Base-by-base conservation (phyloP, 768 basidiomycete species). In the Kwoniella dejecticola region DNA sequence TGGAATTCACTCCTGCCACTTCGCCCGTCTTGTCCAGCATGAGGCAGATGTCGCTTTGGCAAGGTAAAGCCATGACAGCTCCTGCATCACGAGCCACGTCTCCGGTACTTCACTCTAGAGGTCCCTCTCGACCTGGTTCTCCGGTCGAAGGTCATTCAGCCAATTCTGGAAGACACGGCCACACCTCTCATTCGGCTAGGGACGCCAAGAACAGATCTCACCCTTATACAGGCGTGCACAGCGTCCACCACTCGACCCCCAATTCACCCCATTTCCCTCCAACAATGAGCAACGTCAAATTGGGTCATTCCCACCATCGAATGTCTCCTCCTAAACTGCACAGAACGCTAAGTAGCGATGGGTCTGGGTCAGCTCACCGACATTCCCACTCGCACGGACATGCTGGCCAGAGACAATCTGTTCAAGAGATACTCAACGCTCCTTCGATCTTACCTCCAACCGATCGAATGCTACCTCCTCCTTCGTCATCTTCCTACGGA, bases 391-490 rank as follows among this genome's bases (percentile, higher is more conserved):
- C 45, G 6, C 45, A 50, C 31, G 33, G n/a, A 13, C 46, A 45
- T 57, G 50, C 45, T 26, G 33, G n/a, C 12, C 46, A 45, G 57
- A 55, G 52, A 47, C 76, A 77, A 30, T 58, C 63, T n/a, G 79
- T 80, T n/a, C 77, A 79, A 55, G 79, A 80, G 49, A 80, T 80
- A 42, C 66, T 80, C 36, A 80, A 80, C 56, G 60, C 76, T 0
- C 60, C 70, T 13, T 58, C 67, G 6, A 70, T 75, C 48, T 73
- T 72, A 10, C 71, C 73, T 33, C 77, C 76, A 19, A 56, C 64
- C 7, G 70, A 73, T 41, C 69, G 79, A 41, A 74, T 68, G 23
- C 67, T 79, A 7, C 71, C 73, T 11, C 78, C 78, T 7, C 69
- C 71, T 50, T 70, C 71, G 3, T 64, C 62, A 2, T 57, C 58